Conservation (phyloP, 306 rosid genomes). For the Betula pendula region DNA sequence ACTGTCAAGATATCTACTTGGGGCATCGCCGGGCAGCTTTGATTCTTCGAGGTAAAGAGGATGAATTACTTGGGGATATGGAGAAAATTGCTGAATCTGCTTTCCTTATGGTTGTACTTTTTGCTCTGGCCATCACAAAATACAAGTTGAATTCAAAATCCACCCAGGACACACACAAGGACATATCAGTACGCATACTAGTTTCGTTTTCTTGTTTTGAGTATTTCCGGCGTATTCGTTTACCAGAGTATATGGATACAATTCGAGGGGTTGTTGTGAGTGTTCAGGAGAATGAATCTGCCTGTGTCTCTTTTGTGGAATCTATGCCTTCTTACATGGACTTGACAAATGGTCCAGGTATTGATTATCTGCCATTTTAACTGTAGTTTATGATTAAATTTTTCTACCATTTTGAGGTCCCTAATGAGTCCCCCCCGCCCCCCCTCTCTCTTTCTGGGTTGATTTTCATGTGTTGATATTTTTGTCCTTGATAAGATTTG, state of each 20-base stretch:
- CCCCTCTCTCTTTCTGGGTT: neutral
- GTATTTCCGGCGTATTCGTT: conserved; percentile 83
- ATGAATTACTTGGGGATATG: conserved; percentile 51
- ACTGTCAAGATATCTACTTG: conserved; percentile 58
- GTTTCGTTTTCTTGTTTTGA: conserved; percentile 84
- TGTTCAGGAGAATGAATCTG: conserved; percentile 76
- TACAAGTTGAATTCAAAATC: conserved; percentile 58
- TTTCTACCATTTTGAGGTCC: neutral
- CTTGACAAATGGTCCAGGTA: conserved; percentile 76
- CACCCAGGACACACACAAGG: conserved; percentile 50
- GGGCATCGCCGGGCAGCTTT: conserved; percentile 62
- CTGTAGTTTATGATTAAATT: neutral
- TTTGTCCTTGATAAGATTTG: conserved; percentile 5
- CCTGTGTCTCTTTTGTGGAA: conserved; percentile 59
- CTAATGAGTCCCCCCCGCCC: neutral
- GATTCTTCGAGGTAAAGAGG: conserved; percentile 50
- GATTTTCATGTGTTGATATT: neutral
- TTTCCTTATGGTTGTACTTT: conserved; percentile 85
- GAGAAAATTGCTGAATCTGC: conserved; percentile 87
- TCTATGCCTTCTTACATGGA: conserved; percentile 76
- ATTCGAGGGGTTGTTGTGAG: conserved; percentile 72
- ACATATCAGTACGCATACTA: conserved; percentile 59
- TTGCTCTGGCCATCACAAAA: conserved; percentile 79
- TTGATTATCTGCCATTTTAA: conserved; percentile 13
- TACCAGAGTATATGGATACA: conserved; percentile 88